These are phyloP conservation scores for Exobasidium rhododendri DNA, from an alignment of 1,284 basidiomycete genomes.

Conservation along the genomic window DNA sequence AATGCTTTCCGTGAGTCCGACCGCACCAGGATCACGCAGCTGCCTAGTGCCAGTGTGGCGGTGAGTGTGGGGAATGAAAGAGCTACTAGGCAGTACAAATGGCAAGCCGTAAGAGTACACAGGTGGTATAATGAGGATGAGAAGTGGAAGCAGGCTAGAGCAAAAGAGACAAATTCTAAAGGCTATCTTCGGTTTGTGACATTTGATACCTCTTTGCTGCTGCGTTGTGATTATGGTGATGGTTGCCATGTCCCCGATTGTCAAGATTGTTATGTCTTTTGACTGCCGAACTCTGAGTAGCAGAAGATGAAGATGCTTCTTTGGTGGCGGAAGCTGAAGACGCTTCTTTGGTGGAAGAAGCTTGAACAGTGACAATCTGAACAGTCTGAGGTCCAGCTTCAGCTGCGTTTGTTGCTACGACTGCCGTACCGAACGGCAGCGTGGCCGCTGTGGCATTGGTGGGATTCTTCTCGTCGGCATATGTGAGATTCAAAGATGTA, in stretches of 20 bases:
- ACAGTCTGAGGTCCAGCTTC: not conserved
- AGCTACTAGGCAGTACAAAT: too few relatives aligned
- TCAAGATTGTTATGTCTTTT: not conserved
- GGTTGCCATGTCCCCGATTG: not conserved
- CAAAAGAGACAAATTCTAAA: not conserved
- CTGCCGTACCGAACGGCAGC: not conserved
- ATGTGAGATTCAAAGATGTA: constrained; percentile 27
- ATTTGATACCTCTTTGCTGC: not conserved
- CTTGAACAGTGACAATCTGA: not conserved
- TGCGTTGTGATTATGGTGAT: not conserved
- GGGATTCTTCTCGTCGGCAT: not conserved
- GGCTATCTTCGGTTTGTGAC: too few relatives aligned
- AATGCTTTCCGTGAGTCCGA: too few relatives aligned
- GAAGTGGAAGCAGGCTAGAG: not conserved
- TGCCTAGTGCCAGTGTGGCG: too few relatives aligned
- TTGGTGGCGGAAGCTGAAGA: not conserved
- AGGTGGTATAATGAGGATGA: not conserved
- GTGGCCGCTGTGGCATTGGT: not conserved
- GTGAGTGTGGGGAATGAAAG: too few relatives aligned
- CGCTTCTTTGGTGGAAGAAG: not conserved
- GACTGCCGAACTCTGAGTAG: not conserved
- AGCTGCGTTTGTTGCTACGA: not conserved
- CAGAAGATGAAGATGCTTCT: not conserved
- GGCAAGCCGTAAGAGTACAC: not conserved
- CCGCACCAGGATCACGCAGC: too few relatives aligned